A percentile compares a stretch with the other conserved stretches of the same genome.
These are phyloP conservation scores for Coemansia sp. DNA, from an alignment of 192 early-diverging fungal genomes.

Conservation along the genomic window DNA sequence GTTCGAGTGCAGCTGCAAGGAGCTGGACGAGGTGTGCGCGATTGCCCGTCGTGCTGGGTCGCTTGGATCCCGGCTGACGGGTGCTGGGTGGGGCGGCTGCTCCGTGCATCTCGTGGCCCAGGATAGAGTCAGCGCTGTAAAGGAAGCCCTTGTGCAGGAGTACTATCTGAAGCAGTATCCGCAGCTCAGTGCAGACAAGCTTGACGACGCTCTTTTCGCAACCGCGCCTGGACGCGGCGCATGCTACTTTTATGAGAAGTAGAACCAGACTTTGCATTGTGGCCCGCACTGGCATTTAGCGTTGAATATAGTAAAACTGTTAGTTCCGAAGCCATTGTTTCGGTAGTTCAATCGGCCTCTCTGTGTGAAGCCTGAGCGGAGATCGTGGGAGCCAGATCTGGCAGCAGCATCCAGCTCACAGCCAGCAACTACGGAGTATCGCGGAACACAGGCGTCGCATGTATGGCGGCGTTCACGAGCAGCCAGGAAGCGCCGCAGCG, in stretches of 20 bases:
- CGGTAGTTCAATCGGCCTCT: too few relatives aligned
- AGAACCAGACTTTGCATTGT: neutral
- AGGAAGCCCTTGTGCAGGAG: constrained; percentile 61
- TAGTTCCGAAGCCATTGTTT: too few relatives aligned
- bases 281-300: neutral
- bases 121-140: constrained; percentile 62
- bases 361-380: too few relatives aligned
- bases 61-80: constrained; percentile 81
- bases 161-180: constrained; percentile 65
- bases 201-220: constrained; percentile 60
- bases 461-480: too few relatives aligned
- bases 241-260: constrained; percentile 20
- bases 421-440: too few relatives aligned
- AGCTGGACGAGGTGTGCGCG: constrained; percentile 77
- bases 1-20: constrained; percentile 81
- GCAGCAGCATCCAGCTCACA: too few relatives aligned
- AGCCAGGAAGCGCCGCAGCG: too few relatives aligned
- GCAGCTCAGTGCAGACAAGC: constrained; percentile 50
- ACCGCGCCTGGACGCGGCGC: constrained; percentile 45
- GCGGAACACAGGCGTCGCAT: too few relatives aligned
- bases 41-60: constrained; percentile 70
- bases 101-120: constrained; percentile 76
- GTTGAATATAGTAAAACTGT: neutral
- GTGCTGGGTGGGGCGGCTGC: constrained; percentile 93
- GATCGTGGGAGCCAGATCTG: too few relatives aligned